Evolutionary conservation across 1,139 yeast species (phyloP).

Genomic region (Lodderomyces metapsilosis): DNA sequence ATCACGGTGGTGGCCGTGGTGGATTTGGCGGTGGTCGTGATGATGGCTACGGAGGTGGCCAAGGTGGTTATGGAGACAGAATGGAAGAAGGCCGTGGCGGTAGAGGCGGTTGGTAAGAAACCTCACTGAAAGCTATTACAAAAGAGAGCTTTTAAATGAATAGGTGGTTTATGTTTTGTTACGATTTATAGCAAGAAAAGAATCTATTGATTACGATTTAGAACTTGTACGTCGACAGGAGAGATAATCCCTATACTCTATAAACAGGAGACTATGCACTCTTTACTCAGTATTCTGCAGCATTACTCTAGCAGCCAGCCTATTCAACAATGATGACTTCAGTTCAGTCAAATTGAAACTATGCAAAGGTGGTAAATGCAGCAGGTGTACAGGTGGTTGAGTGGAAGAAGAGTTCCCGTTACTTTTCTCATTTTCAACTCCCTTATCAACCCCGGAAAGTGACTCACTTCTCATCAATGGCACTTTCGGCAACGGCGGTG

Average conservation of each 20-base stretch:
- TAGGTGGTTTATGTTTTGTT: slow-evolving; percentile 2
- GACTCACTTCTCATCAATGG: slow-evolving; percentile 1
- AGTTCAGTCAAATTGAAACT: slow-evolving; percentile 1
- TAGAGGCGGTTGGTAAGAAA: slow-evolving; percentile 1
- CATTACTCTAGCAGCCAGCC: slow-evolving; percentile 1
- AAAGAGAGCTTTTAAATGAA: too few relatives aligned
- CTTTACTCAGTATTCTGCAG: neutral
- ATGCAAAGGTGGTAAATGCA: neutral
- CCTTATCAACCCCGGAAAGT: neutral
- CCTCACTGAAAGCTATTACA: too few relatives aligned
- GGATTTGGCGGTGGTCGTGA: slow-evolving; percentile 5
- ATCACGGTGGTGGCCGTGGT: slow-evolving; percentile 1
- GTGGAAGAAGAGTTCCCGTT: neutral
- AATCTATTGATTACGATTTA: too few relatives aligned
- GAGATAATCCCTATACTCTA: too few relatives aligned
- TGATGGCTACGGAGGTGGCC: slow-evolving; percentile 14
- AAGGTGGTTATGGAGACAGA: slow-evolving; percentile 9
- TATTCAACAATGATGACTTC: neutral
- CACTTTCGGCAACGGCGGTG: neutral
- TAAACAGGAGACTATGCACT: neutral
- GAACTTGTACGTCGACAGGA: too few relatives aligned
- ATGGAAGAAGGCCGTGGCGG: slow-evolving; percentile 8
- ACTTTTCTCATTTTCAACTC: neutral
- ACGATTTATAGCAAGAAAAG: too few relatives aligned
- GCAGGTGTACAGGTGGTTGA: neutral